A percentile compares a stretch with the other conserved stretches of the same genome.
Conservation (phyloP, 2,329 filamentous ascomycete genomes). For the Beauveria medogensis region DNA sequence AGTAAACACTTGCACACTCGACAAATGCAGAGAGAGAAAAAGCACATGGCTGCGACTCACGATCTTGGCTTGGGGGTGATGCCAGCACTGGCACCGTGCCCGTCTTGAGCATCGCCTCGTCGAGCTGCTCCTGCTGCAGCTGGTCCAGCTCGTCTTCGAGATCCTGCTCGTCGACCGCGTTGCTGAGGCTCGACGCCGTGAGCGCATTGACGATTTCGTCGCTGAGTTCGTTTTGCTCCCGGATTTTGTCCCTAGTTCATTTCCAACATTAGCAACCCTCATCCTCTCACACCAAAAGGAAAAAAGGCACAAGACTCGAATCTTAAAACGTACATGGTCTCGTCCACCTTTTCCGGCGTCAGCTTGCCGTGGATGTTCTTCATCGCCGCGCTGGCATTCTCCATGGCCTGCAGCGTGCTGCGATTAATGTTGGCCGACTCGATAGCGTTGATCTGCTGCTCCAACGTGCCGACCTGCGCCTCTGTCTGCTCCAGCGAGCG, state of each 20-base stretch:
- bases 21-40: conserved; percentile 16
- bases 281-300: too few species aligned
- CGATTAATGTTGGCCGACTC: conserved; percentile 98
- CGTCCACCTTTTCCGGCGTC: conserved; percentile 89
- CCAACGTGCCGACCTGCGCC: conserved; percentile 82
- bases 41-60: conserved; percentile 44
- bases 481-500: conserved; percentile 85
- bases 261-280: conserved; percentile 21
- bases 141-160: conserved; percentile 77
- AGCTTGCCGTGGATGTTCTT: conserved; percentile 84
- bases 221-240: conserved; percentile 86
- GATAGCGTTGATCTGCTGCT: conserved; percentile 93
- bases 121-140: conserved; percentile 85
- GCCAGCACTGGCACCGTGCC: conserved; percentile 81
- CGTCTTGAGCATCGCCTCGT: conserved; percentile 88
- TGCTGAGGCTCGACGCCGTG: conserved; percentile 58
- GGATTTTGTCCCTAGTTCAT: conserved; percentile 66
- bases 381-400: conserved; percentile 85
- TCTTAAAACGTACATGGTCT: conserved; percentile 67
- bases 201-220: conserved; percentile 88
- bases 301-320: too few species aligned
- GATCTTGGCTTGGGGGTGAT: conserved; percentile 62
- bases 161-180: conserved; percentile 74
- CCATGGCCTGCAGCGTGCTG: conserved; percentile 90
- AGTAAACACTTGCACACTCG: not conserved